Conservation (phyloP, 2,329 filamentous ascomycete genomes). For the Pseudonectria foliicola region DNA sequence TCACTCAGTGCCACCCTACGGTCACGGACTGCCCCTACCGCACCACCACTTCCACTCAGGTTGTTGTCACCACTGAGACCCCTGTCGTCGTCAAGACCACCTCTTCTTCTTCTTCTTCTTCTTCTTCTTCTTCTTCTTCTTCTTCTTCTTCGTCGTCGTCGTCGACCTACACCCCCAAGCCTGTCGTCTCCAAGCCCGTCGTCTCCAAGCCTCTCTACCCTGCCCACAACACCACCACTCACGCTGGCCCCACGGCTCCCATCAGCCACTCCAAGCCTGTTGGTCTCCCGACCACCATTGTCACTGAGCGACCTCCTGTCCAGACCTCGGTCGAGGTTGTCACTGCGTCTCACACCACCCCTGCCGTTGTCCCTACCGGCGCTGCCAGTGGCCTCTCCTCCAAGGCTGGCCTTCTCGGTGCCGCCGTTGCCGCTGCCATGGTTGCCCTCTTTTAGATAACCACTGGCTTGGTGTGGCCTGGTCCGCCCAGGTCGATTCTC, state of each 20-base stretch:
- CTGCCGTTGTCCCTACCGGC: conserved; percentile 17
- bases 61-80: conserved; percentile 16
- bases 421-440: conserved; percentile 32
- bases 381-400: conserved; percentile 31
- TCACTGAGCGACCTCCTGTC: conserved; percentile 6
- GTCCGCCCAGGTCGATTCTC: conserved; percentile 3
- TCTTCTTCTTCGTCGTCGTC: conserved; percentile 6
- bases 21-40: conserved; percentile 36
- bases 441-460: conserved; percentile 28
- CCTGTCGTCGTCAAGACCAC: conserved; percentile 18
- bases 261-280: conserved; percentile 10
- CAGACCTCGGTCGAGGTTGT: conserved; percentile 6
- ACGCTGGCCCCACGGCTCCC: conserved; percentile 17
- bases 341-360: conserved; percentile 8
- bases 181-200: conserved; percentile 10
- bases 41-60: conserved; percentile 15
- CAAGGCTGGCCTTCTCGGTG: conserved; percentile 34
- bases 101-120: conserved; percentile 6
- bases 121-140: conserved; percentile 8
- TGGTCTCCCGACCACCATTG: conserved; percentile 11
- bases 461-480: not conserved
- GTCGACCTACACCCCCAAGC: conserved; percentile 9
- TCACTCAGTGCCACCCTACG: conserved; percentile 40
- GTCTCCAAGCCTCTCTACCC: conserved; percentile 14
- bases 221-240: conserved; percentile 20